These are phyloP conservation scores for Erodium chrysanthum DNA, from an alignment of 441 rosid genomes.

Conservation along the genomic window DNA sequence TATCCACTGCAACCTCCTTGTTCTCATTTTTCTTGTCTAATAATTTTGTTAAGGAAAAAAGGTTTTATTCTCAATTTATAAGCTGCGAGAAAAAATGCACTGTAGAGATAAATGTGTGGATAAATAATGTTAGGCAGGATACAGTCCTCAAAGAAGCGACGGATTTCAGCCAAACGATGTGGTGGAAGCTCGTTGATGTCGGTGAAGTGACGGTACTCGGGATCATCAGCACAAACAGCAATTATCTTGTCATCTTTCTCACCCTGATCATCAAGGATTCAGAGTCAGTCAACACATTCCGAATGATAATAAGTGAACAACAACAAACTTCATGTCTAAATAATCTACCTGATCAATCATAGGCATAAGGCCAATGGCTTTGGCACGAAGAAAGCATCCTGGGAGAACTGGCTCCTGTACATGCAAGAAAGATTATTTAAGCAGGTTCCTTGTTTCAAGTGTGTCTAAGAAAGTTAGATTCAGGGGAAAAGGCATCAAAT, in stretches of 20 bases:
- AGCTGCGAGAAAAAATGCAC: background rate
- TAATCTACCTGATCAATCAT: constrained; percentile 68
- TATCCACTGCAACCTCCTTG: constrained; percentile 71
- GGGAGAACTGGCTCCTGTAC: constrained; percentile 68
- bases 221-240: constrained; percentile 98
- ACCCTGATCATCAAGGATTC: constrained; percentile 39
- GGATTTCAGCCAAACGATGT: constrained; percentile 93
- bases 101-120: background rate
- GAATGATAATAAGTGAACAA: background rate
- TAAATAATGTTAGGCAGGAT: constrained; percentile 30
- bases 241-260: constrained; percentile 96
- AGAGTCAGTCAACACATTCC: background rate
- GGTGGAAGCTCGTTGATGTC: constrained; percentile 95
- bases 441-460: background rate
- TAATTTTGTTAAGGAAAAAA: constrained; percentile 26
- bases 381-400: constrained; percentile 72
- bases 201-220: constrained; percentile 83
- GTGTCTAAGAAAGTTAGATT: background rate
- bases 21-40: constrained; percentile 91
- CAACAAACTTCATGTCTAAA: background rate
- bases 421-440: background rate
- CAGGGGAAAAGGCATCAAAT: background rate
- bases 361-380: constrained; percentile 76
- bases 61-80: background rate
- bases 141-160: constrained; percentile 98